A percentile compares a stretch with the other conserved stretches of the same genome.
Conservation (phyloP, 2,329 filamentous ascomycete genomes). For the Trichoderma asperellum region DNA sequence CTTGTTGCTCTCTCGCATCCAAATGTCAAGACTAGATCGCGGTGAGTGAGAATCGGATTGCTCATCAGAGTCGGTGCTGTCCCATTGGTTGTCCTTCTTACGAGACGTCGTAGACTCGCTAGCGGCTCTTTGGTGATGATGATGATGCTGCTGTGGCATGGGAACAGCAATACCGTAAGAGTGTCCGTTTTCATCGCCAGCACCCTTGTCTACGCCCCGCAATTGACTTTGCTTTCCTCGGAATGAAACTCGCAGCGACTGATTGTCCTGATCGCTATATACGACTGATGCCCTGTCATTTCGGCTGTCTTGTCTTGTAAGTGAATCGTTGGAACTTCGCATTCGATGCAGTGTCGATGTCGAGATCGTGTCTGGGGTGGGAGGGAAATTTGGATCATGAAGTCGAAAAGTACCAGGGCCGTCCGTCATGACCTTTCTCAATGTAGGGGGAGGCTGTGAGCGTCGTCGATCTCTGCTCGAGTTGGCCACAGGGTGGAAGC, state of each 20-base stretch:
- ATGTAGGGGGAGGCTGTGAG: slow-evolving; percentile 35
- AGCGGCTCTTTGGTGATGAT: slow-evolving; percentile 49
- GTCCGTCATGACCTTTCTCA: slow-evolving; percentile 56
- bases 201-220: neutral
- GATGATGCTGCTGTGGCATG: slow-evolving; percentile 39
- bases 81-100: slow-evolving; percentile 48
- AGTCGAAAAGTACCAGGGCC: slow-evolving; percentile 47
- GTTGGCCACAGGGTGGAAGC: slow-evolving; percentile 38
- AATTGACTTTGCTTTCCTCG: slow-evolving; percentile 23
- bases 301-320: slow-evolving; percentile 43
- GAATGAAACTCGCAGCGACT: slow-evolving; percentile 30
- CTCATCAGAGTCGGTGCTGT: slow-evolving; percentile 50
- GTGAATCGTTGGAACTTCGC: slow-evolving; percentile 55
- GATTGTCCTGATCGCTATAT: slow-evolving; percentile 17
- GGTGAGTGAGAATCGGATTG: slow-evolving; percentile 47
- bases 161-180: slow-evolving; percentile 32
- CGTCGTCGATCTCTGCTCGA: slow-evolving; percentile 35
- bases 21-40: slow-evolving; percentile 59
- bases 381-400: slow-evolving; percentile 54
- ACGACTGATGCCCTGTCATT: slow-evolving; percentile 39
- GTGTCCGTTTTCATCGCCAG: slow-evolving; percentile 33
- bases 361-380: slow-evolving; percentile 64
- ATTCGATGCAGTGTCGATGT: slow-evolving; percentile 57
- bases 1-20: slow-evolving; percentile 59
- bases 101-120: slow-evolving; percentile 51